A percentile compares a stretch with the other conserved stretches of the same genome.
Evolutionary conservation across 352 stramenopile species (phyloP).

Genomic region (Phytophthora chlamydospora): DNA sequence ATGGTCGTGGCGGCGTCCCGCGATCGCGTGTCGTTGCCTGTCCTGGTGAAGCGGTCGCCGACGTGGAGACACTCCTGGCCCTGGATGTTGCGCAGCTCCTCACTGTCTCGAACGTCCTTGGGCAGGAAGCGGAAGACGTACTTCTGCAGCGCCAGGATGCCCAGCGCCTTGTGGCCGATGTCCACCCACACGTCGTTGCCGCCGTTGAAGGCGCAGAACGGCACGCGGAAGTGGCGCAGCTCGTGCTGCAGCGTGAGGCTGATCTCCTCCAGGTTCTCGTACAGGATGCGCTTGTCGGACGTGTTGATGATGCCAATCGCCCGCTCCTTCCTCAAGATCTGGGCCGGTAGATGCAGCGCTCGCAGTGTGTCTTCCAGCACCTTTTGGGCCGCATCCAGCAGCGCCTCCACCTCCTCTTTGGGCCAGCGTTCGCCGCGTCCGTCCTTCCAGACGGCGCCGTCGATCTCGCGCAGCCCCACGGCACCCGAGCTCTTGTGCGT

Average conservation of each 20-base stretch:
- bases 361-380: slow-evolving; percentile 77
- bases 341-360: slow-evolving; percentile 84
- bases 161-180: slow-evolving; percentile 96
- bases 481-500: slow-evolving; percentile 45
- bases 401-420: slow-evolving; percentile 69
- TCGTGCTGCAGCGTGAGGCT: slow-evolving; percentile 92
- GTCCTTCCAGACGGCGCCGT: slow-evolving; percentile 75
- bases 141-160: slow-evolving; percentile 92
- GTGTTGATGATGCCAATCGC: slow-evolving; percentile 93
- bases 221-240: slow-evolving; percentile 78
- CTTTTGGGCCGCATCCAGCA: slow-evolving; percentile 87
- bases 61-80: slow-evolving; percentile 94
- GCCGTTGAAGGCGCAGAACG: slow-evolving; percentile 97
- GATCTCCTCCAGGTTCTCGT: slow-evolving; percentile 95
- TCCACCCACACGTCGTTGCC: slow-evolving; percentile 97
- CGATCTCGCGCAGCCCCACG: slow-evolving; percentile 71
- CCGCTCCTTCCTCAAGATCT: slow-evolving; percentile 93
- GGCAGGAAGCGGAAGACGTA: slow-evolving; percentile 78
- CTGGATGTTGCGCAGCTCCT: slow-evolving; percentile 69
- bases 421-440: slow-evolving; percentile 88
- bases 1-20: slow-evolving; percentile 92
- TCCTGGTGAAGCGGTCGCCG: slow-evolving; percentile 92
- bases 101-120: slow-evolving; percentile 72
- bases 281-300: slow-evolving; percentile 77
- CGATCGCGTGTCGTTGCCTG: slow-evolving; percentile 95